Base-by-base conservation (phyloP, 2,329 filamentous ascomycete species). In the Emergomyces orientalis region DNA sequence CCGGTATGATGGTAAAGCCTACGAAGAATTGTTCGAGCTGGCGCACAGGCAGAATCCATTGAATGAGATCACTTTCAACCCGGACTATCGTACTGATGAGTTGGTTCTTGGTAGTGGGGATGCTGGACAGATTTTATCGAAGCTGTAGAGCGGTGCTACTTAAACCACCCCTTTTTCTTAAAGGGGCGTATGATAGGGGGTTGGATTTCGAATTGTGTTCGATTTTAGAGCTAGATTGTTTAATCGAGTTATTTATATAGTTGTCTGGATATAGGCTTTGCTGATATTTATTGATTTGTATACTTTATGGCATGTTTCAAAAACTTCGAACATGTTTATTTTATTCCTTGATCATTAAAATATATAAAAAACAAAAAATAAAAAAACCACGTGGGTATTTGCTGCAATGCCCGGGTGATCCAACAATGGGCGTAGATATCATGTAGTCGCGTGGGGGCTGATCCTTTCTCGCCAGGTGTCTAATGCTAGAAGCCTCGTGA, bases 11-110 rank as follows among this genome's bases (percentile, higher is more conserved):
- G 81, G 81, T 1, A 78, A 75, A 59, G 80, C 82, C 7, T 83
- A 83, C 65, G 81, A 83, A 67, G 79, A 82, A 62, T 68, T 83
- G 51, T 83, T 77, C 64, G 75, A 82, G 62, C 73, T 78, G 60
- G 81, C 81, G 3, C 80, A 83, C 72, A 71, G 77, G 55, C 68
- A 78, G 66, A 83, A 83, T 69, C 81, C 81, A 11, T 64, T 83
- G 66, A 83, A 83, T 63, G 70, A 71, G 61, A 71, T 78, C 11
- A 82, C 78, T 0, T 82, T 83, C 66, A 82, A 83, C 67, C 74
- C 76, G 7, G 75, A 81, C 63, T 82, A 77, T 71, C 72, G 73
- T 67, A 78, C 71, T 56, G 79, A 80, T 63, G 80, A 81, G 69
- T 78, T 82, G 65, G 77, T 81, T 9, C 73, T 78, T 71, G 76